A percentile compares a stretch with the other conserved stretches of the same genome.
phyloP scores from a whole-genome alignment of 2,329 filamentous ascomycete genomes.

The Fusarium nematophilum region DNA sequence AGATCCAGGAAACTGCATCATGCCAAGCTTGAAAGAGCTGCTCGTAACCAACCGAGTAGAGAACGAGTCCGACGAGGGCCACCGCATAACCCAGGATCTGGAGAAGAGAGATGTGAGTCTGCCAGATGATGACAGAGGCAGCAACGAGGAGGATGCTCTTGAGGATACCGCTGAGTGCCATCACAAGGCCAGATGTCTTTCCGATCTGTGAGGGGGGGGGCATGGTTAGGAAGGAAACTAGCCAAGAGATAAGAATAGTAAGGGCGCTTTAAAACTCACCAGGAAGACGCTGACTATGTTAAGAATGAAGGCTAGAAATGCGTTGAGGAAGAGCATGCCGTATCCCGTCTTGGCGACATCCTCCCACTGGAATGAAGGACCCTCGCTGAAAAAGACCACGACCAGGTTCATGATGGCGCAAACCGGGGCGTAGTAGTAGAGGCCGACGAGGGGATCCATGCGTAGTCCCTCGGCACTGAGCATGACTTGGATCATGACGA shows the following conservation, averaged over 20 bases:
- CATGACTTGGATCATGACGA: conserved; percentile 88
- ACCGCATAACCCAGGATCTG: conserved; percentile 84
- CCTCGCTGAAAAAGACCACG: conserved; percentile 76
- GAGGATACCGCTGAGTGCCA: conserved; percentile 86
- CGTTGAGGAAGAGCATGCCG: conserved; percentile 76
- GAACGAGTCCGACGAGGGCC: conserved; percentile 65
- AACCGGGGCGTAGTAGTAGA: conserved; percentile 91
- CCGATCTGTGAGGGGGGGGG: conserved; percentile 71
- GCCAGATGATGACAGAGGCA: conserved; percentile 82
- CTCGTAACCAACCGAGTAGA: conserved; percentile 60
- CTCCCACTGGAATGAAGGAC: conserved; percentile 71
- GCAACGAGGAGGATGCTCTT: conserved; percentile 88
- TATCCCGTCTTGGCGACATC: conserved; percentile 75
- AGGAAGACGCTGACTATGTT: conserved; percentile 89
- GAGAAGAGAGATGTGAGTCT: conserved; percentile 74
- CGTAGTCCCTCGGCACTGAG: conserved; percentile 80
- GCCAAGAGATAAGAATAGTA: neutral
- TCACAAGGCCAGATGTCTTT: conserved; percentile 86
- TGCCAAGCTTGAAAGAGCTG: conserved; percentile 44
- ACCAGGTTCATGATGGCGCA: conserved; percentile 84
- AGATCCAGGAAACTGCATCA: conserved; percentile 39
- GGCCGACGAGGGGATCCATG: conserved; percentile 88
- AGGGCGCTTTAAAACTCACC: conserved; percentile 62
- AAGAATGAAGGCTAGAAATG: conserved; percentile 80
- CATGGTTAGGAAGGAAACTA: neutral